Base-by-base conservation (phyloP, 768 basidiomycete species). In the Xerocomus spinulosus region DNA sequence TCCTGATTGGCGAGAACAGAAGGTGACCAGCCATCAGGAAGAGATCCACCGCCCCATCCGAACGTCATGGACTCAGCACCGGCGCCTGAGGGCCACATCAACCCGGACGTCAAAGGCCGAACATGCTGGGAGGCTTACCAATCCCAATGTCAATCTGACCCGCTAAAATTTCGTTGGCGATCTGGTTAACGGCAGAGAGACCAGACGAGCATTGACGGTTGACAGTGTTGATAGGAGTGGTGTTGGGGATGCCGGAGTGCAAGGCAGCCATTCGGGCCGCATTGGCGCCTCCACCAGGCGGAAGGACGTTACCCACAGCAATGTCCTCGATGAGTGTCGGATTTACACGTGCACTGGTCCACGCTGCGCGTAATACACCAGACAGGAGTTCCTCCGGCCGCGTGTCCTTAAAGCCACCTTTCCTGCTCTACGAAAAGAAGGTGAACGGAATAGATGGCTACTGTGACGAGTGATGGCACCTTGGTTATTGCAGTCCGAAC, bases 171-270 rank as follows among this genome's bases (percentile, higher is more conserved):
- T 84, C 75, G 62, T 85, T 87, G 25, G 92, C 88, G 54, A 95
- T 85, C 62, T 83, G 81, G 66, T 80, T 81, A 58, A 94, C 78
- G 9, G 88, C 86, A 23, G 86, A 83, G 36, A 96, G 74, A 33
- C 92, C 92, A 30, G 83, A 87, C 1, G 90, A 91, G 69, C 93
- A 95, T 68, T 94, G 91, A 25, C 93, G 76, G 70, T 96, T 94
- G 54, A 93, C 78, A 15, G 90, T 92, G 69, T 85, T 82, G 59
- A 96, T 59, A 13, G 87, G 68, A 4, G 83, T 72, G 9, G 83
- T 81, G 53, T 82, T 71, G 24, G 92, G 91, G 50, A 95, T 90
- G 5, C 92, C 92, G 43, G 92, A 83, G 57, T 85, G 78, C 29
- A 96, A 73, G 18, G 87, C 82, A 4, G 92, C 91, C 82, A 93